Base-by-base conservation (phyloP, 2,329 filamentous ascomycete genomes). In the Pochonia chlamydosporia region DNA sequence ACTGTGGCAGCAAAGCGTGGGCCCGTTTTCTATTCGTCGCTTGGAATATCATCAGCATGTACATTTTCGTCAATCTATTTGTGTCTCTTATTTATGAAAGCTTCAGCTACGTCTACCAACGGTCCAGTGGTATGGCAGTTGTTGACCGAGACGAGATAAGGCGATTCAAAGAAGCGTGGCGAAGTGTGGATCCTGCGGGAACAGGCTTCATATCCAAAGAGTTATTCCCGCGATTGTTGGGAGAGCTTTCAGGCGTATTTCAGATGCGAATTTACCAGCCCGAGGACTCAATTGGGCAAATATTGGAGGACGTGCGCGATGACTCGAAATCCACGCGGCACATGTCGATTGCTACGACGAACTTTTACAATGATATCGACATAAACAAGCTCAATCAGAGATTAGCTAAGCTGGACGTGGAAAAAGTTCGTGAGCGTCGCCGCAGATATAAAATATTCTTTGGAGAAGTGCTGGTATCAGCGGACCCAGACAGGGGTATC, bases 1-100 rank as follows among this genome's bases (percentile, higher is more conserved):
- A 99, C 67, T 99, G 93, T 61, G 93, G 93, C 49, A 96, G 92
- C 68, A 79, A 83, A 43, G 79, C 82, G 33, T 99, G 93, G 90
- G 90, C 93, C 7, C 79, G 90, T 44, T 81, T 84, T 28, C 74
- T 99, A 9, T 99, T 99, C 71, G 90, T 97, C 49, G 82, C 86
- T 4, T 99, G 93, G 93, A 99, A 99, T 72, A 92, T 99, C 59
- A 79, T 99, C 67, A 97, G 92, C 86, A 99, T 99, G 93, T 99
- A 99, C 70, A 95, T 99, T 60, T 99, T 99, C 61, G 92, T 97
- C 62, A 96, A 92, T 61, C 72, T 99, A 62, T 99, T 99, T 66
- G 92, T 99, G 49, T 99, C 93, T 42, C 82, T 99, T 64, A 99
- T 99, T 57, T 99, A 95, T 70, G 93, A 99, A 72, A 97, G 91